phyloP scores from a whole-genome alignment of 768 basidiomycete species.

The Mycena leptocephala region DNA sequence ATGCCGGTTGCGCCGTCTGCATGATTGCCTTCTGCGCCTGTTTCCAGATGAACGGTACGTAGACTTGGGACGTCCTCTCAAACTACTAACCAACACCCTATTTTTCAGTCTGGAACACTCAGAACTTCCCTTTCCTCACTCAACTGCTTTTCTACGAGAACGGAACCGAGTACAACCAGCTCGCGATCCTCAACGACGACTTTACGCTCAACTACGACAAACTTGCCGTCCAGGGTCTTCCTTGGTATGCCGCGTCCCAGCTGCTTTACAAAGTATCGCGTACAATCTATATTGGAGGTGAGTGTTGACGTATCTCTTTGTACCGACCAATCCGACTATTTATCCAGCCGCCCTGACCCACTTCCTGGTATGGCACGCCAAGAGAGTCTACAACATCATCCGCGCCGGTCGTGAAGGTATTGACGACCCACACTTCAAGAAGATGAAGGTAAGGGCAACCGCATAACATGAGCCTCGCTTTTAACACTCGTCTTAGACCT shows the following conservation, averaged over 20 bases:
- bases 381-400: constrained; percentile 56
- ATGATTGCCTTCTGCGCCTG: constrained; percentile 54
- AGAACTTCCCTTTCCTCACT: constrained; percentile 61
- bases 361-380: constrained; percentile 64
- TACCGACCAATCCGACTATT: not conserved
- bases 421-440: constrained; percentile 54
- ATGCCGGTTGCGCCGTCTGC: constrained; percentile 63
- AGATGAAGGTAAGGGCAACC: too few relatives aligned
- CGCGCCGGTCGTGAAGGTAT: constrained; percentile 51
- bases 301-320: not conserved
- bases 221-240: constrained; percentile 51
- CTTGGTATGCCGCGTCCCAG: constrained; percentile 60
- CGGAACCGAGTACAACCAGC: constrained; percentile 68
- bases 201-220: constrained; percentile 40
- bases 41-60: constrained; percentile 34
- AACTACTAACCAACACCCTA: not conserved
- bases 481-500: too few relatives aligned
- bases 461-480: too few relatives aligned
- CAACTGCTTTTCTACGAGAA: constrained; percentile 41
- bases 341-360: constrained; percentile 61
- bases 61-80: constrained; percentile 25
- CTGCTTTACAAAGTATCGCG: constrained; percentile 55
- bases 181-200: constrained; percentile 59
- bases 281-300: constrained; percentile 57
- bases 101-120: not conserved